A percentile compares a stretch with the other conserved stretches of the same genome.
phyloP scores from a whole-genome alignment of 208 protist genomes.

The Wallacemonas sp. region DNA sequence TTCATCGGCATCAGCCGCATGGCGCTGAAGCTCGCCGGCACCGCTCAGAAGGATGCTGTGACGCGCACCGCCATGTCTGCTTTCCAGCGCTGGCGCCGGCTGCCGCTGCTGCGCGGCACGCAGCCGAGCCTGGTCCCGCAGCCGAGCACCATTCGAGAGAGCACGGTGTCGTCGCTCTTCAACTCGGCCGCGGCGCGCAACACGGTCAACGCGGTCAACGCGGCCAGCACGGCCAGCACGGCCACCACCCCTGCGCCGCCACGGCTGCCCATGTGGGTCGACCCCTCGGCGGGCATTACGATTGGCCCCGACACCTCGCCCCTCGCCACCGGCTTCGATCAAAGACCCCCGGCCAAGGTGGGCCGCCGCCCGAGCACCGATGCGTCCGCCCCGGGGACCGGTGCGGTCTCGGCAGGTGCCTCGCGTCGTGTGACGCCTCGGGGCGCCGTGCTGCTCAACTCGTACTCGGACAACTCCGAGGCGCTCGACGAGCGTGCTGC shows the following conservation, averaged over 20 bases:
- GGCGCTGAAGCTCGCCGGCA: slow-evolving; percentile 13
- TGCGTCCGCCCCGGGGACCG: neutral
- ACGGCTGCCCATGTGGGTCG: neutral
- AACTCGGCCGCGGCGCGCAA: neutral
- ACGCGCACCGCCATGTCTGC: slow-evolving; percentile 12
- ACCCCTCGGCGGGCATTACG: neutral
- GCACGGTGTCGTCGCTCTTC: slow-evolving; percentile 15
- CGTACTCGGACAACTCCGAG: slow-evolving; percentile 8
- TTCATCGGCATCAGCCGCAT: neutral
- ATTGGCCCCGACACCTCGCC: neutral
- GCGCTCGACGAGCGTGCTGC: neutral
- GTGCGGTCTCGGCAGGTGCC: neutral
- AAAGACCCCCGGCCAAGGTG: slow-evolving; percentile 2
- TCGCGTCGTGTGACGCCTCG: slow-evolving; percentile 9
- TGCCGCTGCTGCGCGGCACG: neutral
- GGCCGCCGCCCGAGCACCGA: neutral
- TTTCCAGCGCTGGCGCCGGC: slow-evolving; percentile 14
- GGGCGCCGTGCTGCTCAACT: slow-evolving; percentile 8
- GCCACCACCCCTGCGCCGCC: neutral
- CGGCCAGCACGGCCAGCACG: too few relatives aligned
- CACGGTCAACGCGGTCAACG: too few relatives aligned
- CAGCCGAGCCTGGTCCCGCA: neutral
- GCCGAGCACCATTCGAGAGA: neutral
- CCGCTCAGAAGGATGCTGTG: slow-evolving; percentile 5
- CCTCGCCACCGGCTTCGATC: neutral